Evolutionary conservation across 495 filamentous ascomycete genomes (phyloP).

Genomic region (Hyphodiscus hymeniophilus): DNA sequence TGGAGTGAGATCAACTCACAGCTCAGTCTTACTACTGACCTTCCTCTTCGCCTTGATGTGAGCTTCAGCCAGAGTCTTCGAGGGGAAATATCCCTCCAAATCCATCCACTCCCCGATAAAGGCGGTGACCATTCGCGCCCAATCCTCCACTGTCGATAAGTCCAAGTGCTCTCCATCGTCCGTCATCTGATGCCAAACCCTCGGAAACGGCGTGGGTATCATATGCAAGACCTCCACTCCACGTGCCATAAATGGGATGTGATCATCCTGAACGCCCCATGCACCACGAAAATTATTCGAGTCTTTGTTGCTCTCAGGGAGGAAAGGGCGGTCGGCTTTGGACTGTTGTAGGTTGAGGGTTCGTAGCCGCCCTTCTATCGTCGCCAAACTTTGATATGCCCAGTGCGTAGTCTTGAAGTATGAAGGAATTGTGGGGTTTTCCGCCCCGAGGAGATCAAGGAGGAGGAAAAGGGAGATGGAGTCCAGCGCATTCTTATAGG

Average conservation of each 20-base stretch:
- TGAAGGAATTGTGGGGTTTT: slow-evolving; percentile 61
- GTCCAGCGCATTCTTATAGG: slow-evolving; percentile 61
- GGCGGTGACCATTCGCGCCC: slow-evolving; percentile 70
- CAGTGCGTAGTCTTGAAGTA: slow-evolving; percentile 88
- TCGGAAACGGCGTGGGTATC: slow-evolving; percentile 75
- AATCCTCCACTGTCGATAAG: slow-evolving; percentile 75
- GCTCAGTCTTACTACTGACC: slow-evolving; percentile 11
- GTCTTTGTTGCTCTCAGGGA: slow-evolving; percentile 43
- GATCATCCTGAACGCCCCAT: slow-evolving; percentile 68
- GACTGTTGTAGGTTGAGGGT: slow-evolving; percentile 20
- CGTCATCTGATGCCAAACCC: slow-evolving; percentile 75
- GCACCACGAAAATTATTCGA: slow-evolving; percentile 35
- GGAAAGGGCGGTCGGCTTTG: slow-evolving; percentile 28
- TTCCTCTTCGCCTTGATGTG: slow-evolving; percentile 12
- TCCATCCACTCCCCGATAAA: slow-evolving; percentile 96
- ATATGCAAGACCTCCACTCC: slow-evolving; percentile 86
- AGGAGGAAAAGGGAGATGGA: slow-evolving; percentile 86
- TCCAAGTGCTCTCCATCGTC: slow-evolving; percentile 88
- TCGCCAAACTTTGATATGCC: slow-evolving; percentile 71
- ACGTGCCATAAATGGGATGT: slow-evolving; percentile 75
- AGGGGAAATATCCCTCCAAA: slow-evolving; percentile 57
- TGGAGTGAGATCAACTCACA: slow-evolving; percentile 19
- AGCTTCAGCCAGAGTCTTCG: slow-evolving; percentile 8
- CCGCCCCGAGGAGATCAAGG: slow-evolving; percentile 78
- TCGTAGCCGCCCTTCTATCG: slow-evolving; percentile 62